Percentiles rank a stretch among this genome's conserved stretches.
phyloP scores from a whole-genome alignment of 2,329 filamentous ascomycete species.

The Penicillium sp. region DNA sequence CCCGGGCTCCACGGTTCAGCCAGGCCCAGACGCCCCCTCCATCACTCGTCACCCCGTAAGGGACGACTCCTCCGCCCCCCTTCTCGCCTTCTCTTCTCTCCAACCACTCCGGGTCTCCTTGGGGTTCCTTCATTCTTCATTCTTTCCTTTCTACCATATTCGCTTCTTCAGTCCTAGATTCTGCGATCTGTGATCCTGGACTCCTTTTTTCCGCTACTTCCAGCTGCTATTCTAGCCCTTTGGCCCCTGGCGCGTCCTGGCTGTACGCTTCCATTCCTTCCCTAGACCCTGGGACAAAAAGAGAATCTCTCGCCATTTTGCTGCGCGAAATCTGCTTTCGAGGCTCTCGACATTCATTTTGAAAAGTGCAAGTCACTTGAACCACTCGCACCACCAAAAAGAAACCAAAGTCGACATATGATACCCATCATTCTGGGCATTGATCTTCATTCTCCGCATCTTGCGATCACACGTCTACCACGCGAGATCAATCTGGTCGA shows the following conservation, averaged over 20 bases:
- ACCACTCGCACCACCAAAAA: constrained; percentile 3
- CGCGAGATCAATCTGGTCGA: constrained; percentile 26
- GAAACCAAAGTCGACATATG: constrained; percentile 21
- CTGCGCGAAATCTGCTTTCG: constrained; percentile 30
- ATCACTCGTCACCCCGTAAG: constrained; percentile 1
- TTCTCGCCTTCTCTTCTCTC: constrained; percentile 15
- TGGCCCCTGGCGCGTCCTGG: constrained; percentile 35
- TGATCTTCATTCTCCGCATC: constrained; percentile 32
- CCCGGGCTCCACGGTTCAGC: neutral
- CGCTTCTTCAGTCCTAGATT: constrained; percentile 14
- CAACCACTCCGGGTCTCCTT: constrained; percentile 10
- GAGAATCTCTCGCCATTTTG: constrained; percentile 26
- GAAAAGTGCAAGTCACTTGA: constrained; percentile 15
- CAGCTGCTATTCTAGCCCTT: constrained; percentile 9
- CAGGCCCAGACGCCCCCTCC: too few relatives aligned
- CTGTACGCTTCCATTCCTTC: constrained; percentile 38
- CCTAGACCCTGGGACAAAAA: constrained; percentile 22
- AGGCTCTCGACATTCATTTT: constrained; percentile 22
- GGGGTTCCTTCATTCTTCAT: constrained; percentile 23
- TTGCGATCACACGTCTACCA: constrained; percentile 30
- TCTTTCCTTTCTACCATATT: constrained; percentile 19
- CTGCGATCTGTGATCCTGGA: constrained; percentile 32
- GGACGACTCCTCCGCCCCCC: constrained; percentile 1
- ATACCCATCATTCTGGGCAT: constrained; percentile 31
- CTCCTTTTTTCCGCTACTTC: constrained; percentile 20